Conservation (phyloP, 352 stramenopile species). For the Phytophthora fragariae region DNA sequence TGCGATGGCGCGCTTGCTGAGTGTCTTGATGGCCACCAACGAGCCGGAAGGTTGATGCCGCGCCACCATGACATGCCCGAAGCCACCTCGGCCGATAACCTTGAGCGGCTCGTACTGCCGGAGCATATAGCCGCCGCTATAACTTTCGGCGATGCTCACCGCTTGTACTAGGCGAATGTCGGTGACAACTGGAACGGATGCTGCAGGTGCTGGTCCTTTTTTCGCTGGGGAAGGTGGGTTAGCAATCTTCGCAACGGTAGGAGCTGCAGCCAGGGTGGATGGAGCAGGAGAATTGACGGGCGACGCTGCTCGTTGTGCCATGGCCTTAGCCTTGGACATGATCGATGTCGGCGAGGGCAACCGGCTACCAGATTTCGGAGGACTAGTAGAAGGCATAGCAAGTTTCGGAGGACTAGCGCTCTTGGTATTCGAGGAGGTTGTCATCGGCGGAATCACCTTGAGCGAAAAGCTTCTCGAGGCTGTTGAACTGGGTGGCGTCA, state of each 20-base stretch:
- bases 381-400: constrained; percentile 12
- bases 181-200: constrained; percentile 27
- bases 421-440: constrained; percentile 4
- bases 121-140: constrained; percentile 78
- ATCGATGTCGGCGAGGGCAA: constrained; percentile 37
- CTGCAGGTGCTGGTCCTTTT: constrained; percentile 22
- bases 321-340: constrained; percentile 34
- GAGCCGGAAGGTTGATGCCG: constrained; percentile 61
- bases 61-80: constrained; percentile 89
- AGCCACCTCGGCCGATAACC: constrained; percentile 83
- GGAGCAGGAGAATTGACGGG: constrained; percentile 20
- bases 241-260: constrained; percentile 17
- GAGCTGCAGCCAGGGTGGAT: background rate
- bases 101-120: constrained; percentile 84
- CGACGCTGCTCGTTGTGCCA: constrained; percentile 25
- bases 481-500: background rate
- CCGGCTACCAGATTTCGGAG: constrained; percentile 19
- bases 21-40: constrained; percentile 83
- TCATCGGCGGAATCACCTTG: constrained; percentile 14
- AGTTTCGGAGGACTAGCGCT: constrained; percentile 20
- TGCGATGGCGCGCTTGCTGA: constrained; percentile 85
- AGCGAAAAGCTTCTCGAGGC: constrained; percentile 17
- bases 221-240: constrained; percentile 28
- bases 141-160: constrained; percentile 81
- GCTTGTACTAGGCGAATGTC: constrained; percentile 75